phyloP scores from a whole-genome alignment of 495 filamentous ascomycete species.

The Glonium stellatum region DNA sequence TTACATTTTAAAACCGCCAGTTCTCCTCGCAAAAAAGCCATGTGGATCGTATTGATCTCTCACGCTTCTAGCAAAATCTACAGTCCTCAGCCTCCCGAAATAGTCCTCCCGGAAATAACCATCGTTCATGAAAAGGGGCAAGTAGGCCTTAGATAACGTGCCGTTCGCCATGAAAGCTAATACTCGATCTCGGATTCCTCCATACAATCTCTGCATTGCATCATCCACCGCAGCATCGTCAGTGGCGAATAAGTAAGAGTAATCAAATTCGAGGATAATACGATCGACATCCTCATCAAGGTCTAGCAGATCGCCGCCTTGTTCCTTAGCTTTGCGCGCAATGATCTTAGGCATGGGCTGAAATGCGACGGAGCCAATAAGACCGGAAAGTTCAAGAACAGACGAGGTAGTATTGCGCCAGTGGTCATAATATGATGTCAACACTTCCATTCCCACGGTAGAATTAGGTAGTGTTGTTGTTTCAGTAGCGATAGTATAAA shows the following conservation, averaged over 20 bases:
- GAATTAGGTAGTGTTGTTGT: constrained; percentile 48
- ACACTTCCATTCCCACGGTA: constrained; percentile 36
- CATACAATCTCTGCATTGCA: constrained; percentile 44
- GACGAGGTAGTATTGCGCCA: constrained; percentile 42
- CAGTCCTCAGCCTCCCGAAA: constrained; percentile 48
- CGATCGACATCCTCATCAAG: constrained; percentile 47
- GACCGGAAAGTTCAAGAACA: constrained; percentile 40
- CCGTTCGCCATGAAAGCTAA: constrained; percentile 5
- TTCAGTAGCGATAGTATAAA: constrained; percentile 52
- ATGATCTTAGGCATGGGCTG: constrained; percentile 50
- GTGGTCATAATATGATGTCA: constrained; percentile 46
- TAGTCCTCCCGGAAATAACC: constrained; percentile 52
- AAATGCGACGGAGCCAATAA: constrained; percentile 50
- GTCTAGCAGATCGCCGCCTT: constrained; percentile 48
- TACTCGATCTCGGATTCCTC: constrained; percentile 31
- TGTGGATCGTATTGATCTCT: constrained; percentile 49
- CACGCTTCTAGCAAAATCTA: constrained; percentile 39
- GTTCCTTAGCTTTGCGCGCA: constrained; percentile 42
- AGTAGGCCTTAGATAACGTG: constrained; percentile 43
- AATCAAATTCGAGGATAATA: constrained; percentile 53
- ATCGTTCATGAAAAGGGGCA: constrained; percentile 57
- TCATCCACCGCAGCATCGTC: constrained; percentile 45
- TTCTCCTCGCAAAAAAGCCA: constrained; percentile 51
- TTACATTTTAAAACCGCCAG: constrained; percentile 40
- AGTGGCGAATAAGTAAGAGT: constrained; percentile 41